Percentiles rank a stretch among this genome's conserved stretches.
phyloP scores from a whole-genome alignment of 2,329 filamentous ascomycete genomes.

The Camillea tinctor region DNA sequence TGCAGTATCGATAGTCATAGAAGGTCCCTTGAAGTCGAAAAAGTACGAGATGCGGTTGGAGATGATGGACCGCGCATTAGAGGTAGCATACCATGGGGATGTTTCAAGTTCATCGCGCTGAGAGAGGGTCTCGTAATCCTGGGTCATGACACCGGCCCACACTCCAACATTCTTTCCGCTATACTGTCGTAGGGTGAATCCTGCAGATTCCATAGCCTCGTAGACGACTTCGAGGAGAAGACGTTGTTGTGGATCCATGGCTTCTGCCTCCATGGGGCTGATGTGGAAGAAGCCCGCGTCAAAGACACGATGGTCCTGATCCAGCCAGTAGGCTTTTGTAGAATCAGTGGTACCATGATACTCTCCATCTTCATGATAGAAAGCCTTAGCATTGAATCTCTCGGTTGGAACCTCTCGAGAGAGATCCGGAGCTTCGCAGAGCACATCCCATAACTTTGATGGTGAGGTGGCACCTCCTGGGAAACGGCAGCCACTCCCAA shows the following conservation, averaged over 20 bases:
- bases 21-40: conserved; percentile 40
- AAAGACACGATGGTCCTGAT: conserved; percentile 27
- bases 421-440: conserved; percentile 26
- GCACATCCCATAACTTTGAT: conserved; percentile 28
- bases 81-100: conserved; percentile 34
- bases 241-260: conserved; percentile 35
- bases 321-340: conserved; percentile 31
- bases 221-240: conserved; percentile 36
- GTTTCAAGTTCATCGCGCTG: conserved; percentile 29
- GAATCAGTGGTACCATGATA: conserved; percentile 34
- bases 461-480: conserved; percentile 27
- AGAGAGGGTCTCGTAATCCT: conserved; percentile 31
- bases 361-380: conserved; percentile 31
- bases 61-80: conserved; percentile 34
- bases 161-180: conserved; percentile 31
- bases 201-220: conserved; percentile 35
- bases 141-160: conserved; percentile 34
- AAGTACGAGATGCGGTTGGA: conserved; percentile 41
- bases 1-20: conserved; percentile 40
- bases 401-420: conserved; percentile 27
- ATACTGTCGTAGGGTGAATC: conserved; percentile 26
- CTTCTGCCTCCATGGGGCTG: conserved; percentile 34
- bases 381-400: conserved; percentile 27
- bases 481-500: conserved; percentile 32
- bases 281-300: conserved; percentile 37